Evolutionary conservation across 2,329 filamentous ascomycete genomes (phyloP).

Genomic region (Coniochaeta ligniaria): DNA sequence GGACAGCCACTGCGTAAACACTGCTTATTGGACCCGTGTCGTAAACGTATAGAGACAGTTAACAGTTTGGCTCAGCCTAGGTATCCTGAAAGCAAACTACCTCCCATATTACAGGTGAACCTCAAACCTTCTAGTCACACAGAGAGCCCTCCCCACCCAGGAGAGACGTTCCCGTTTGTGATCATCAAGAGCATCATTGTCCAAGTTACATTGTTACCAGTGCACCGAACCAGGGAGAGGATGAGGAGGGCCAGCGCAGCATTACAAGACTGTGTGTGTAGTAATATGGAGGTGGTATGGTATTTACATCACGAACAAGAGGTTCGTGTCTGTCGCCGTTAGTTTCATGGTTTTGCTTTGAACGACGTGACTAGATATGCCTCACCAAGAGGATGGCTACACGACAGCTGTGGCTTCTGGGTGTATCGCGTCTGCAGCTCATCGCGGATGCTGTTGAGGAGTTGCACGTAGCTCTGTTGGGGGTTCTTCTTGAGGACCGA

Average conservation of each 20-base stretch:
- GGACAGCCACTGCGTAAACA: not conserved
- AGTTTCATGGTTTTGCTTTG: slow-evolving; percentile 10
- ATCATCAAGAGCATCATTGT: not conserved
- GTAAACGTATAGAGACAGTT: not conserved
- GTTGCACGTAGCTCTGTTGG: slow-evolving; percentile 94
- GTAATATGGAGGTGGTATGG: not conserved
- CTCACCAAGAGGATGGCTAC: slow-evolving; percentile 92
- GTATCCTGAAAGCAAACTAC: not conserved
- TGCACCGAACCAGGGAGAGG: not conserved
- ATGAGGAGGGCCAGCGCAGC: not conserved
- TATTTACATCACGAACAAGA: slow-evolving; percentile 55
- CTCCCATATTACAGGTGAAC: not conserved
- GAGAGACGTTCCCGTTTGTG: not conserved
- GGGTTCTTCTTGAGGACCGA: slow-evolving; percentile 90
- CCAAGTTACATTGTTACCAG: not conserved
- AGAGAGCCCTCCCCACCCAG: not conserved
- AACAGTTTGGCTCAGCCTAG: not conserved
- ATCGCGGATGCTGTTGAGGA: slow-evolving; percentile 93
- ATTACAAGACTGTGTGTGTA: not conserved
- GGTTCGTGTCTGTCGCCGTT: slow-evolving; percentile 45
- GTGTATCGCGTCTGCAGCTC: slow-evolving; percentile 81
- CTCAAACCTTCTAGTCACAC: not conserved
- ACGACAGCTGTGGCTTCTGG: slow-evolving; percentile 94
- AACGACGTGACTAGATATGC: slow-evolving; percentile 11
- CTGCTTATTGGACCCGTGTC: not conserved